Evolutionary conservation across 352 stramenopile genomes (phyloP).

Genomic region (Porosira glacialis): DNA sequence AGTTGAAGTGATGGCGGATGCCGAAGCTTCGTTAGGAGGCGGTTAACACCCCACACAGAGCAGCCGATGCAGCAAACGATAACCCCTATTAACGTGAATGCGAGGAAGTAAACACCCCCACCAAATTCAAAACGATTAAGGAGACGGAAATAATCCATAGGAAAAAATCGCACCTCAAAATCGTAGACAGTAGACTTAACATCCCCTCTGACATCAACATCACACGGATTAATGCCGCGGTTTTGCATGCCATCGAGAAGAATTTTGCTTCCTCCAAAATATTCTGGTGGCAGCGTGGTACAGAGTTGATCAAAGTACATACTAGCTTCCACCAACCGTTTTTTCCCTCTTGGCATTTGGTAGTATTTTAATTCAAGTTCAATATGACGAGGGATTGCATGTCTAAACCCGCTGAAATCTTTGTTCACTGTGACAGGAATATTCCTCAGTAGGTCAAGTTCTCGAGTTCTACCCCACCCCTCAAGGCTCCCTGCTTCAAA

Average conservation of each 20-base stretch:
- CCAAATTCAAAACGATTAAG: constrained; percentile 96
- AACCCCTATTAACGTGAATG: constrained; percentile 89
- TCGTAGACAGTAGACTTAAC: constrained; percentile 79
- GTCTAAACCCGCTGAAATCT: constrained; percentile 41
- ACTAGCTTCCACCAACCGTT: constrained; percentile 61
- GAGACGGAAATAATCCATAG: constrained; percentile 90
- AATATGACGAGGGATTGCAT: constrained; percentile 58
- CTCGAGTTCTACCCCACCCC: constrained; percentile 42
- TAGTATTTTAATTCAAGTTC: constrained; percentile 63
- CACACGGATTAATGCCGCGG: constrained; percentile 57
- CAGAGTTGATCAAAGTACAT: constrained; percentile 74
- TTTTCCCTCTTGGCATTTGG: constrained; percentile 51
- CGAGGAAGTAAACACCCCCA: constrained; percentile 89
- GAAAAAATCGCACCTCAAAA: constrained; percentile 86
- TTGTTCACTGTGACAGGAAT: constrained; percentile 60
- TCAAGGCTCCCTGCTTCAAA: constrained; percentile 11
- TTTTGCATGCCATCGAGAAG: constrained; percentile 70
- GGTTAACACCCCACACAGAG: constrained; percentile 90
- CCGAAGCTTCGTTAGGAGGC: constrained; percentile 92
- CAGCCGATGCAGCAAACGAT: constrained; percentile 85
- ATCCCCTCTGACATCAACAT: constrained; percentile 62
- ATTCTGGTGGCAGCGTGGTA: constrained; percentile 62
- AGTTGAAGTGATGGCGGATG: constrained; percentile 90
- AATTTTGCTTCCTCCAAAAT: constrained; percentile 67
- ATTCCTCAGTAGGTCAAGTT: constrained; percentile 34